A percentile compares a stretch with the other conserved stretches of the same genome.
Evolutionary conservation across 1,284 basidiomycete species (phyloP).

Genomic region (Rhodotorula sp.): DNA sequence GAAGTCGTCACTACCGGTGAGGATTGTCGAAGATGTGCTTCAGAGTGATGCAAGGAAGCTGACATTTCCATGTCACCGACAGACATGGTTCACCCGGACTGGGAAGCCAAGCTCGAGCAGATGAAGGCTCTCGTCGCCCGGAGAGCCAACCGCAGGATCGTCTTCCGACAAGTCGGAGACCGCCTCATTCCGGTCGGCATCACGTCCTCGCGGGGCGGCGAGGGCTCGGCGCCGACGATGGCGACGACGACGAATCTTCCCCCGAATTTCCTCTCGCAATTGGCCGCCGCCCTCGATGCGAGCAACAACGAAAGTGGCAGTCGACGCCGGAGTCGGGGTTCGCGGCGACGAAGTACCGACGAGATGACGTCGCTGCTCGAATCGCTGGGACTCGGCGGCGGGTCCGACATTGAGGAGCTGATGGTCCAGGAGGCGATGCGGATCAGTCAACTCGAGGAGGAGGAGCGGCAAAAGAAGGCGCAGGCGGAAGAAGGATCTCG

Average conservation of each 20-base stretch:
- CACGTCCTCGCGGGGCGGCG: constrained; percentile 63
- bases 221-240: constrained; percentile 51
- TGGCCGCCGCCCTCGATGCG: constrained; percentile 54
- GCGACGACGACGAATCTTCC: constrained; percentile 47
- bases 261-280: constrained; percentile 57
- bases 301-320: constrained; percentile 22
- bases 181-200: constrained; percentile 94
- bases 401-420: constrained; percentile 57
- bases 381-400: constrained; percentile 27
- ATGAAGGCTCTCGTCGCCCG: constrained; percentile 82
- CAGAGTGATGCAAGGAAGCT: not conserved
- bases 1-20: constrained; percentile 87
- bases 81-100: constrained; percentile 92
- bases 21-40: constrained; percentile 39
- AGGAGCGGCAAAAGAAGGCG: constrained; percentile 53
- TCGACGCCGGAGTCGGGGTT: constrained; percentile 13
- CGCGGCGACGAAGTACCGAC: constrained; percentile 6
- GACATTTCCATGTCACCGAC: constrained; percentile 2
- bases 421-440: constrained; percentile 99
- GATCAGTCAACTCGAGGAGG: constrained; percentile 84
- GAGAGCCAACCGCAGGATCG: constrained; percentile 88
- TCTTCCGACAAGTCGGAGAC: constrained; percentile 98
- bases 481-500: constrained; percentile 39
- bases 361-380: constrained; percentile 36
- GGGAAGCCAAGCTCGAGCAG: constrained; percentile 86